Percentiles rank a stretch among this genome's conserved stretches.
Conservation (phyloP, 2,329 filamentous ascomycete species). For the Venturia pyrina region DNA sequence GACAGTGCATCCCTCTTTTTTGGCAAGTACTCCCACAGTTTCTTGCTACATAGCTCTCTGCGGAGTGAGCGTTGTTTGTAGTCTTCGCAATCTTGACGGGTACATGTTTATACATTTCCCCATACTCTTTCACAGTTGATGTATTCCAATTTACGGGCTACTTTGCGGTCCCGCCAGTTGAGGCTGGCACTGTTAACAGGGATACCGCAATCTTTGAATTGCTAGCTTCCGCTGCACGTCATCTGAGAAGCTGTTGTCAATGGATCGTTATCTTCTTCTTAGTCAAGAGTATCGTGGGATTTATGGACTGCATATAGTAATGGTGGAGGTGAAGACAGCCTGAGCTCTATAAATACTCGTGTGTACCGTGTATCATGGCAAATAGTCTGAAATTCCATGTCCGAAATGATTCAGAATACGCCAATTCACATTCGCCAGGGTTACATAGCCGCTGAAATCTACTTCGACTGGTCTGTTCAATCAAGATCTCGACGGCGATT, state of each 20-base stretch:
- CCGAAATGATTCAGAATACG: background rate
- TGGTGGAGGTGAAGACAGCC: background rate
- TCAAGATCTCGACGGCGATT: background rate
- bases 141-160: background rate
- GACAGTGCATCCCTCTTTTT: background rate
- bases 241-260: background rate
- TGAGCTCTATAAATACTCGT: background rate
- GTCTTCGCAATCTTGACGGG: no score
- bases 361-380: background rate
- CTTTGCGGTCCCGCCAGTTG: background rate
- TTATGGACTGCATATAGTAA: background rate
- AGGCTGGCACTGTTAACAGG: background rate
- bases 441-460: background rate
- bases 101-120: background rate
- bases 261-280: background rate
- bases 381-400: background rate
- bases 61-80: background rate
- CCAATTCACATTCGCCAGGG: background rate
- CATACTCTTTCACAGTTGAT: background rate
- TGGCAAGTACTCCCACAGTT: background rate
- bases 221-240: conserved; percentile 2
- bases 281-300: background rate
- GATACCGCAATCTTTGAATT: background rate
- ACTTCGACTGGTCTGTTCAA: background rate
- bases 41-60: background rate